Conservation (phyloP, 495 filamentous ascomycete species). For the Neurospora sublineolata region DNA sequence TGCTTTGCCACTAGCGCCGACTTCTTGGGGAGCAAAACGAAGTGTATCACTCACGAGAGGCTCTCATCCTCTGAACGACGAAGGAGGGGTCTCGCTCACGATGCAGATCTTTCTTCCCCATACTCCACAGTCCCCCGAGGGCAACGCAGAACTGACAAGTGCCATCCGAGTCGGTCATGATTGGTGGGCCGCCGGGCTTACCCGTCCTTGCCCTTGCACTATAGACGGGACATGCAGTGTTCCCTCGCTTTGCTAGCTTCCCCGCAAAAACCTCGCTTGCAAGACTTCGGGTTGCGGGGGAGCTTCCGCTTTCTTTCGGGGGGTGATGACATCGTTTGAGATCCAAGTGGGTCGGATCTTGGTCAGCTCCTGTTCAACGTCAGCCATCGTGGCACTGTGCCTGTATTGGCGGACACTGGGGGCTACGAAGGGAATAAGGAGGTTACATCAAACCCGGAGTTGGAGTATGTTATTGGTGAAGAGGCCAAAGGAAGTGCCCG, state of each 20-base stretch:
- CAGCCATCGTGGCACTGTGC: neutral
- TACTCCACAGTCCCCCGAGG: neutral
- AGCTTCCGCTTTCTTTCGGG: neutral
- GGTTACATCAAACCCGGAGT: neutral
- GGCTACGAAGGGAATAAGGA: neutral
- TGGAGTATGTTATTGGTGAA: neutral
- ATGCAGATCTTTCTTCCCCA: neutral
- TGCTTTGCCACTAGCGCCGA: neutral
- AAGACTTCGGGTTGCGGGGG: neutral
- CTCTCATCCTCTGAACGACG: neutral
- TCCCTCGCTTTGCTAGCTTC: neutral
- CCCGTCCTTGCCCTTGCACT: neutral
- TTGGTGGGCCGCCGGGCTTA: neutral
- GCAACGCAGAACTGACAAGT: neutral
- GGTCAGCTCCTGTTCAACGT: neutral
- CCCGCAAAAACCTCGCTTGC: neutral
- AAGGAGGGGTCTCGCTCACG: neutral
- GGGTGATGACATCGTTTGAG: neutral
- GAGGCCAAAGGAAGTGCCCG: neutral
- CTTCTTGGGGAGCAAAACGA: neutral
- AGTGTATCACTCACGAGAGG: neutral
- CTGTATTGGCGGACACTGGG: neutral
- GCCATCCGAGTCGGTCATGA: neutral
- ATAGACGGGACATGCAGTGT: neutral
- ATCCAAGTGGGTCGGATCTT: neutral